These are phyloP conservation scores for Blumeriella jaapii DNA, from an alignment of 2,329 filamentous ascomycete genomes.

Conservation along the genomic window DNA sequence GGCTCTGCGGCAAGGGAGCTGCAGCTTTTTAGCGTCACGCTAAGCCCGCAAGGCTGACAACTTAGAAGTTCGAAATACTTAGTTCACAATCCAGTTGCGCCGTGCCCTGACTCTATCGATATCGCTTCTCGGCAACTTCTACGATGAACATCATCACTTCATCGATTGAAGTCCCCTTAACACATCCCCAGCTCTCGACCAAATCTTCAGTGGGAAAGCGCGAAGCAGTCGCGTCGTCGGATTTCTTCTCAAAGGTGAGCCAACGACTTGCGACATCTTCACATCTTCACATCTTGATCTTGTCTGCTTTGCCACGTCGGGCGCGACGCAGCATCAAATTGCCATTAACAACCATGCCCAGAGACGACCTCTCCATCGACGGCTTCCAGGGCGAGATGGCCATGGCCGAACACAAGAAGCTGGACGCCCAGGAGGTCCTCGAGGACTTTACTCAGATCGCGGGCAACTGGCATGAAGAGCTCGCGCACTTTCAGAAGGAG, in stretches of 20 bases:
- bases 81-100: no score
- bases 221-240: constrained; percentile 2
- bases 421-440: constrained; percentile 58
- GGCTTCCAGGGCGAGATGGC: constrained; percentile 34
- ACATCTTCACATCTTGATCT: constrained; percentile 8
- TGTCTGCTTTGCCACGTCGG: no score
- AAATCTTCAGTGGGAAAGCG: constrained; percentile 4
- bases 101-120: no score
- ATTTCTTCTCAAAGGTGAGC: constrained; percentile 20
- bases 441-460: constrained; percentile 68
- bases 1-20: no score
- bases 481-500: constrained; percentile 74
- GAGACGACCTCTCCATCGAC: constrained; percentile 62
- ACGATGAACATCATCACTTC: constrained; percentile 3
- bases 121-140: background rate
- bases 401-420: constrained; percentile 44
- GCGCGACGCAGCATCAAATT: constrained; percentile 19
- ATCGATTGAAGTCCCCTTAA: background rate
- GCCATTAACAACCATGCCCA: constrained; percentile 56
- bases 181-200: background rate
- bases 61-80: no score
- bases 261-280: constrained; percentile 15
- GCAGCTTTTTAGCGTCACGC: no score
- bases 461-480: constrained; percentile 70
- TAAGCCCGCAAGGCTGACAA: background rate